Evolutionary conservation across 306 rosid species (phyloP), one percentile per base, ranked within the genome.

Genomic region (Citrullus amarus): DNA sequence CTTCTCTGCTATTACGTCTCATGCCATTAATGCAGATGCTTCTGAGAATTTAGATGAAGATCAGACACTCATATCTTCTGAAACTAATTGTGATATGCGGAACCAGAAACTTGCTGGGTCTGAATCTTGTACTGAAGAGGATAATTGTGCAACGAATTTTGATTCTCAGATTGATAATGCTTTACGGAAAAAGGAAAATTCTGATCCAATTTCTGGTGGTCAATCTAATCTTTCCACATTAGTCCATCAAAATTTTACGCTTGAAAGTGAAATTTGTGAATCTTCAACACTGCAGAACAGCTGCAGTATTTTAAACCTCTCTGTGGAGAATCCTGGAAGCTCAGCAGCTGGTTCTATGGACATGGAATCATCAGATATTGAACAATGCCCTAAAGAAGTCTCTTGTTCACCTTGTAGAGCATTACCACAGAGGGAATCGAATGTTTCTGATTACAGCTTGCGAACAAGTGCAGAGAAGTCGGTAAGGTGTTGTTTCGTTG

Each of bases 351-450:
- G 86, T 83, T 86, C 84, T 34, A 39, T 77, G 56, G 89, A 83
- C 75, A 80, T 80, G 72, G 88, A 83, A 79, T 81, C 78, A 65
- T 87, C 90, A 73, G 91, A 87, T 78, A 88, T 82, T 87, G 88
- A 84, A 78, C 86, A 85, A 71, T 89, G 87, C 78, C 84, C 70
- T 72, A 86, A 83, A 81, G 88, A 81, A 46, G 83, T 82, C 62
- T 79, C 87, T 74, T 83, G 76, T 87, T 83, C 81, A 72, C 82
- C 76, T 32, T 72, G 80, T 86, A 88, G 84, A 65, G 80, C 80
- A 82, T 82, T 59, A 66, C 38, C 38, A n/a, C 36, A 50, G 74
- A 74, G 87, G 69, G 77, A 80, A 57, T 20, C 36, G 13, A 70
- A 70, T 70, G 76, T 72, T 28, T 48, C 59, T 72, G 77, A 72